Evolutionary conservation across 1,139 yeast species (phyloP).

Genomic region (Diutina mesorugosa): DNA sequence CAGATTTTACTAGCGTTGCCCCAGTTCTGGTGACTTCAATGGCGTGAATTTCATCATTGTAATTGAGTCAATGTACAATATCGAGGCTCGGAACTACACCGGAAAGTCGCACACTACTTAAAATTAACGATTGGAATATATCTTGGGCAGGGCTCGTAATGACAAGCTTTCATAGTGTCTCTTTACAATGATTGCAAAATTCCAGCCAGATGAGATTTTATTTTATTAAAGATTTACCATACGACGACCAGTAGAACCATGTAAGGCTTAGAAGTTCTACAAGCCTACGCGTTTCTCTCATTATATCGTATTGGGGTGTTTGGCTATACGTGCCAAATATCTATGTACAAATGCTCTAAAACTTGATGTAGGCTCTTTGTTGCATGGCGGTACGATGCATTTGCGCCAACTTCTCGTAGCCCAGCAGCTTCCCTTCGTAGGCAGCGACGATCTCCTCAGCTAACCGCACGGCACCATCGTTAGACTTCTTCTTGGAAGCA

Average conservation of each 20-base stretch:
- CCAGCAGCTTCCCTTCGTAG: constrained; percentile 65
- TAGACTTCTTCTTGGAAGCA: constrained; percentile 63
- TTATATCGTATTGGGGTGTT: neutral
- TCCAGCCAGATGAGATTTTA: too few relatives aligned
- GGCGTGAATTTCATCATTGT: neutral
- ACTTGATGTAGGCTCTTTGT: constrained; percentile 59
- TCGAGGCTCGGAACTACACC: neutral
- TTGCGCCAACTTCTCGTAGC: constrained; percentile 71
- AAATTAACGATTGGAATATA: neutral
- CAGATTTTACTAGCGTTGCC: neutral
- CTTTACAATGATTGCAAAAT: too few relatives aligned
- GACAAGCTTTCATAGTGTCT: too few relatives aligned
- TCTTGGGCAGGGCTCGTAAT: neutral
- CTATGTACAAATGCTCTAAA: constrained; percentile 10
- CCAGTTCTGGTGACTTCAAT: neutral
- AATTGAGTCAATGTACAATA: neutral
- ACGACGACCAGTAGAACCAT: too few relatives aligned
- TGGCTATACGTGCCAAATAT: neutral
- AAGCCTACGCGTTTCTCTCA: neutral
- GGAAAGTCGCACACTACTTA: neutral
- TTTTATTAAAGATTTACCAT: too few relatives aligned
- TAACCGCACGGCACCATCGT: constrained; percentile 74
- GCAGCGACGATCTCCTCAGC: constrained; percentile 83
- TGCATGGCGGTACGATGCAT: constrained; percentile 80
- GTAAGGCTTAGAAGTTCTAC: too few relatives aligned